Conservation (phyloP, 495 filamentous ascomycete genomes). For the Talaromyces liani region DNA sequence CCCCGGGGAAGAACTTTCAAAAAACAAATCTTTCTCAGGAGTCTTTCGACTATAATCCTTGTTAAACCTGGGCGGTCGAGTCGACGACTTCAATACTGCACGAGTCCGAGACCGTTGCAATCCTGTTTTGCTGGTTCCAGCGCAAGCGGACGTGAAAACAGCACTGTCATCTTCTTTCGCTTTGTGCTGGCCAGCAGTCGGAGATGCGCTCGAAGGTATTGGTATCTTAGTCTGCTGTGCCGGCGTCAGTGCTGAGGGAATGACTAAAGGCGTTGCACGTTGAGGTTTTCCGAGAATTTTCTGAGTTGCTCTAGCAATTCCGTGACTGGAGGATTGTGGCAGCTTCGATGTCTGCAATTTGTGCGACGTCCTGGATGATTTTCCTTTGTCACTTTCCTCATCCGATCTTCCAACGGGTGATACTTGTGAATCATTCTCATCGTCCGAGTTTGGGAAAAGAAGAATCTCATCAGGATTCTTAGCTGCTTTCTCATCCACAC, state of each 20-base stretch:
- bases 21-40: slow-evolving; percentile 4
- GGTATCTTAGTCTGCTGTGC: slow-evolving; percentile 6
- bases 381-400: not conserved
- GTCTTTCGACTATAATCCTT: not conserved
- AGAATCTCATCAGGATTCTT: slow-evolving; percentile 38
- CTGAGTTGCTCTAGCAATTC: not conserved
- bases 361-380: not conserved
- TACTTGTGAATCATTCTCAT: slow-evolving; percentile 11
- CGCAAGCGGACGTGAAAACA: not conserved
- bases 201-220: not conserved
- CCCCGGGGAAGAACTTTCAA: not conserved
- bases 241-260: slow-evolving; percentile 2
- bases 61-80: not conserved
- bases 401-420: slow-evolving; percentile 11
- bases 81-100: not conserved
- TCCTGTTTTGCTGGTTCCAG: not conserved
- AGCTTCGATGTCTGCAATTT: not conserved
- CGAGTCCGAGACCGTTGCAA: slow-evolving; percentile 1
- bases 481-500: slow-evolving; percentile 27
- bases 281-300: not conserved
- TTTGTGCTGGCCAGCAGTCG: not conserved
- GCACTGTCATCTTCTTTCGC: not conserved
- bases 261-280: not conserved
- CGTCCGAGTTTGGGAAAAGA: slow-evolving; percentile 25
- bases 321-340: not conserved